phyloP scores from a whole-genome alignment of 2,329 filamentous ascomycete species.

The Exophiala alcalophila region DNA sequence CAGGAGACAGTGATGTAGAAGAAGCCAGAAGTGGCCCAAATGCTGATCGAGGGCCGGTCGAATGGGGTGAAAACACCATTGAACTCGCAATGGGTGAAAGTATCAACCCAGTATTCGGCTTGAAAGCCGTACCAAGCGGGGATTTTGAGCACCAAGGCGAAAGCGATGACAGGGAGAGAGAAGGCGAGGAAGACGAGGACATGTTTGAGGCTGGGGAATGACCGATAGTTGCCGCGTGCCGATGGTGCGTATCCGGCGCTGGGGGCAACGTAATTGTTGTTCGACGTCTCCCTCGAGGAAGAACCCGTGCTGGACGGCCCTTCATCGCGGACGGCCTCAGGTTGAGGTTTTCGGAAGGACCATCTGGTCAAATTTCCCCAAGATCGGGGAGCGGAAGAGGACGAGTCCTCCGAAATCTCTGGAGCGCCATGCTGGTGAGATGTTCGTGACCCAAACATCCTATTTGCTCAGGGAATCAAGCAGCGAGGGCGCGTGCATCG shows the following conservation, averaged over 20 bases:
- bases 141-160: conserved; percentile 13
- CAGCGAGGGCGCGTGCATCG: too few relatives aligned
- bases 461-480: too few relatives aligned
- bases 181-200: conserved; percentile 15
- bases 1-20: conserved; percentile 25
- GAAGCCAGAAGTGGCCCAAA: conserved; percentile 21
- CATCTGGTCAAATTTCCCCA: conserved; percentile 10
- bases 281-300: neutral
- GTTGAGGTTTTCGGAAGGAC: conserved; percentile 4
- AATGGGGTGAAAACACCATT: conserved; percentile 17
- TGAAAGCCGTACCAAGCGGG: conserved; percentile 14
- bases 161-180: conserved; percentile 14
- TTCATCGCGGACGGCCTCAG: conserved; percentile 1
- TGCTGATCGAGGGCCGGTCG: conserved; percentile 13
- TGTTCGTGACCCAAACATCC: conserved; percentile 10
- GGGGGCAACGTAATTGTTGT: neutral
- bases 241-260: neutral
- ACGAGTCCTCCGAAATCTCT: conserved; percentile 10
- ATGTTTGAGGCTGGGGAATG: conserved; percentile 1
- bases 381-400: conserved; percentile 3
- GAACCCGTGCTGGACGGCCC: conserved; percentile 1
- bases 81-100: conserved; percentile 24
- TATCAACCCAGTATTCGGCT: conserved; percentile 11
- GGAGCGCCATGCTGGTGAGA: conserved; percentile 3
- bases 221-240: neutral